Conservation (phyloP, 108 stramenopile genomes). For the Ochromonas danica region DNA sequence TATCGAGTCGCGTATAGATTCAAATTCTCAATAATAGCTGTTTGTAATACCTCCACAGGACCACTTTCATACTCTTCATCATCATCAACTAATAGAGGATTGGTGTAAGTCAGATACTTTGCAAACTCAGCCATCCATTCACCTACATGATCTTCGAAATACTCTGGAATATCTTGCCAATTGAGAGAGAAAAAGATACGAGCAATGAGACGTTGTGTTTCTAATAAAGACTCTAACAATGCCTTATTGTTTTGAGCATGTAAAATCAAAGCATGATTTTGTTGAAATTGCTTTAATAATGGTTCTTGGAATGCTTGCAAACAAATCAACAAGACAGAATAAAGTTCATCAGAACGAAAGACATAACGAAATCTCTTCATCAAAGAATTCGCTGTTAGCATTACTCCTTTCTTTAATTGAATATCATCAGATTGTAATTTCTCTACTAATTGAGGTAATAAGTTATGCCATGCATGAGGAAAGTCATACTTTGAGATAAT, state of each 20-base stretch:
- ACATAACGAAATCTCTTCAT: slow-evolving; percentile 89
- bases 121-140: slow-evolving; percentile 86
- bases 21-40: slow-evolving; percentile 86
- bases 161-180: slow-evolving; percentile 96
- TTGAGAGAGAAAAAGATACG: slow-evolving; percentile 93
- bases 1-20: slow-evolving; percentile 87
- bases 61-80: slow-evolving; percentile 75
- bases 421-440: slow-evolving; percentile 68
- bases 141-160: slow-evolving; percentile 91
- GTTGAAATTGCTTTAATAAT: slow-evolving; percentile 67
- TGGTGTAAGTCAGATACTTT: slow-evolving; percentile 76
- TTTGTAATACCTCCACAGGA: slow-evolving; percentile 74
- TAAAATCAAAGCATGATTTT: slow-evolving; percentile 41
- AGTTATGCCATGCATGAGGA: slow-evolving; percentile 84
- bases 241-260: slow-evolving; percentile 37
- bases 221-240: slow-evolving; percentile 52
- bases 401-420: slow-evolving; percentile 81
- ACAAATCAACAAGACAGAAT: slow-evolving; percentile 74
- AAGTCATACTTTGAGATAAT: slow-evolving; percentile 89
- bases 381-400: slow-evolving; percentile 87
- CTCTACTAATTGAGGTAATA: slow-evolving; percentile 79
- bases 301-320: slow-evolving; percentile 69
- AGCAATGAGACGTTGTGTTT: slow-evolving; percentile 71
- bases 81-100: slow-evolving; percentile 71
- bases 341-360: slow-evolving; percentile 71